A percentile compares a stretch with the other conserved stretches of the same genome.
Evolutionary conservation across 2,329 filamentous ascomycete genomes (phyloP).

Genomic region (Xylariaceae sp.): DNA sequence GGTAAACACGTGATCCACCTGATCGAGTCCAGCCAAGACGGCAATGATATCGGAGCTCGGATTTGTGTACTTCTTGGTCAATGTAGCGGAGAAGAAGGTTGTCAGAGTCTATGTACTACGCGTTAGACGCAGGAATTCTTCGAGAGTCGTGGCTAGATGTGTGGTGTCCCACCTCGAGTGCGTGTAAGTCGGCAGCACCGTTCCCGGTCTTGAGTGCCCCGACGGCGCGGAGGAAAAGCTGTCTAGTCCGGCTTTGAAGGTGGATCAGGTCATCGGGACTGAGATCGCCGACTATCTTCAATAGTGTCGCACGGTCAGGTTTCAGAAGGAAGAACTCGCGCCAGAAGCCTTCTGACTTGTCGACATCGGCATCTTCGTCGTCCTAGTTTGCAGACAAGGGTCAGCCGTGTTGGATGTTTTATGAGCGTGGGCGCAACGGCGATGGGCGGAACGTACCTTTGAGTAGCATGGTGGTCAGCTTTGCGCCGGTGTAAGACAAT

Average conservation of each 20-base stretch:
- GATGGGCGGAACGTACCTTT: conserved; percentile 24
- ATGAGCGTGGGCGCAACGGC: not conserved
- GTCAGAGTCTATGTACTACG: conserved; percentile 69
- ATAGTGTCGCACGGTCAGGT: conserved; percentile 68
- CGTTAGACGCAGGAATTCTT: conserved; percentile 31
- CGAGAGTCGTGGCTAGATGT: not conserved
- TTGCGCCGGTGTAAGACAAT: conserved; percentile 11
- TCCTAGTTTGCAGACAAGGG: conserved; percentile 35
- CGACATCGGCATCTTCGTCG: conserved; percentile 57
- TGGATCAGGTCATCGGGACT: conserved; percentile 71
- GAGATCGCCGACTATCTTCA: conserved; percentile 64
- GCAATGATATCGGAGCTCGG: conserved; percentile 93
- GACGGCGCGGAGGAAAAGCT: conserved; percentile 74
- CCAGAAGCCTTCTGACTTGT: conserved; percentile 90
- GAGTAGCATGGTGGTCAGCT: conserved; percentile 23
- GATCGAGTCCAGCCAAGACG: conserved; percentile 81
- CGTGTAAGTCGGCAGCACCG: conserved; percentile 66
- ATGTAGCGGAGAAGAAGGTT: conserved; percentile 75
- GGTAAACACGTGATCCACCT: conserved; percentile 80
- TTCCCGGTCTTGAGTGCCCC: conserved; percentile 59
- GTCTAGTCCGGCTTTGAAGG: conserved; percentile 71
- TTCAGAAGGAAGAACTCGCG: conserved; percentile 88
- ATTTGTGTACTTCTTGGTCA: conserved; percentile 90
- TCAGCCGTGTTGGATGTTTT: conserved; percentile 18
- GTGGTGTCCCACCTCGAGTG: conserved; percentile 68